Conservation (phyloP, 805 yeast genomes). For the Saccharomycopsis sp. region DNA sequence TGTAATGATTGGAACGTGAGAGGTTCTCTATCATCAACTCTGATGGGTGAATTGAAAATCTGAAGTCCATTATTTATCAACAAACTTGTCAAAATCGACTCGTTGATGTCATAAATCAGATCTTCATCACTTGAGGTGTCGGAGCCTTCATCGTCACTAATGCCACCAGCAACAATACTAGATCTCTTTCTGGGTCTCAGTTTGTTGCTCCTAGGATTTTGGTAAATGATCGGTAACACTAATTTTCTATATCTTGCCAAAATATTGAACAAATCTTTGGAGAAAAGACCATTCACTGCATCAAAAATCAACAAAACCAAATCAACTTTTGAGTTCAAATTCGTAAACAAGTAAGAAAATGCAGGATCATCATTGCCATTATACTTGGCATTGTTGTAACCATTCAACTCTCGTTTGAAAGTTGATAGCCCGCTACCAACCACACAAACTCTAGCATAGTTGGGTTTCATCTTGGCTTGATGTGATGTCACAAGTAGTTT, state of each 20-base stretch:
- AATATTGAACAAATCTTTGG: constrained; percentile 16
- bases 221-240: constrained; percentile 17
- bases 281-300: constrained; percentile 16
- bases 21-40: constrained; percentile 6
- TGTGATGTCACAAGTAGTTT: constrained; percentile 15
- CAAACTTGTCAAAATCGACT: constrained; percentile 9
- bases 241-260: constrained; percentile 12
- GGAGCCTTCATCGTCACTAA: constrained; percentile 10
- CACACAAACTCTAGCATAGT: constrained; percentile 13
- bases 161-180: constrained; percentile 6
- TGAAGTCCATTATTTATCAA: constrained; percentile 14
- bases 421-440: constrained; percentile 14
- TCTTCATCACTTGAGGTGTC: constrained; percentile 1
- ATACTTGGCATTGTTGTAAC: not conserved
- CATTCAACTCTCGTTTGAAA: constrained; percentile 12
- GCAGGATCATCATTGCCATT: not conserved
- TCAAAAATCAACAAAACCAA: constrained; percentile 18
- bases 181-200: not conserved
- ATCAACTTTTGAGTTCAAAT: constrained; percentile 19
- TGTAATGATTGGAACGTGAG: constrained; percentile 10
- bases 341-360: constrained; percentile 17
- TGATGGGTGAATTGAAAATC: constrained; percentile 15
- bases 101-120: constrained; percentile 6
- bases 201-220: not conserved
- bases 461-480: not conserved